Conservation (phyloP, 306 rosid species). For the Prunus mongolica region DNA sequence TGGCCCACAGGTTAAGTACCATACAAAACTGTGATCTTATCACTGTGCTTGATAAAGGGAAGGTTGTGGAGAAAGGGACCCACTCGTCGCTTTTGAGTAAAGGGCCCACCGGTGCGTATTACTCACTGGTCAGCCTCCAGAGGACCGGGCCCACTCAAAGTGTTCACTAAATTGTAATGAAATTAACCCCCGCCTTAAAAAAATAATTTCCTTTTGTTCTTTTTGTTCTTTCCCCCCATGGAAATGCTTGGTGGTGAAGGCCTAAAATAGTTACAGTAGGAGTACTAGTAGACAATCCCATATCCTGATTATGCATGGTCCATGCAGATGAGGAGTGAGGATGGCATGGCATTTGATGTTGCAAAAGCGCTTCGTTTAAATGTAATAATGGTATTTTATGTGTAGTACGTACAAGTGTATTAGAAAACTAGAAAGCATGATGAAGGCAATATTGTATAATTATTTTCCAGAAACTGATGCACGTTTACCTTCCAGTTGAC, state of each 20-base stretch:
- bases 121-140: slow-evolving; percentile 53
- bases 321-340: not conserved
- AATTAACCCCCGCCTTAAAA: not conserved
- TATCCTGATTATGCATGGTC: too few relatives aligned
- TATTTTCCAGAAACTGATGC: not conserved
- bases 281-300: not conserved
- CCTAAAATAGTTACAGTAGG: not conserved
- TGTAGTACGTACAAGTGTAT: not conserved
- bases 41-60: slow-evolving; percentile 77
- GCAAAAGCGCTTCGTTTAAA: not conserved
- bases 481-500: too few relatives aligned
- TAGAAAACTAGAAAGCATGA: not conserved
- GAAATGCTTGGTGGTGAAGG: not conserved
- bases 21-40: slow-evolving; percentile 67
- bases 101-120: slow-evolving; percentile 67
- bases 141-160: slow-evolving; percentile 25
- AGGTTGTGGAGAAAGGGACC: slow-evolving; percentile 68
- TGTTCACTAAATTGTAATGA: not conserved
- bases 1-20: slow-evolving; percentile 87
- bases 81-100: slow-evolving; percentile 56
- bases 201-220: not conserved
- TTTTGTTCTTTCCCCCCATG: too few relatives aligned
- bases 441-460: not conserved
- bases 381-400: not conserved
- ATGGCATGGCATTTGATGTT: not conserved